Percentiles rank a stretch among this genome's conserved stretches.
Conservation (phyloP, 371 early-diverging fungal genomes). For the Funneliformis caledonium region DNA sequence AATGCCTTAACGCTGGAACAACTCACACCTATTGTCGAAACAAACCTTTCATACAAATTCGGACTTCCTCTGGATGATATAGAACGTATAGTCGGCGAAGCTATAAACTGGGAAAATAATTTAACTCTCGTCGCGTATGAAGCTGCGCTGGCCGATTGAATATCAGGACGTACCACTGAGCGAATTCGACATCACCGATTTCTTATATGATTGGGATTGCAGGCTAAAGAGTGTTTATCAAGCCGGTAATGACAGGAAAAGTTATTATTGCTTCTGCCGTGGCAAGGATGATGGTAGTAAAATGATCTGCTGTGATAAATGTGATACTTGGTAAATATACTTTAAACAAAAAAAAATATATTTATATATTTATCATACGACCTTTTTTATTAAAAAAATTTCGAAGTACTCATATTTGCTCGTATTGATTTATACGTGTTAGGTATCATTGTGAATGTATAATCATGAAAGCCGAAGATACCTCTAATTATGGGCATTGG, state of each 20-base stretch:
- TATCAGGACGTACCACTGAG: neutral
- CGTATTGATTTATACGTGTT: neutral
- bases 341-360: neutral
- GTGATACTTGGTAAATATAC: constrained; percentile 50
- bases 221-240: neutral
- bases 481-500: constrained; percentile 16
- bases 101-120: neutral
- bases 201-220: constrained; percentile 7
- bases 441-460: constrained; percentile 59
- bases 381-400: no score
- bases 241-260: neutral
- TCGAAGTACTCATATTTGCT: no score
- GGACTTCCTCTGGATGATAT: neutral
- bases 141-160: neutral
- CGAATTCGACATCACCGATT: neutral
- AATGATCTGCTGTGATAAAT: constrained; percentile 61
- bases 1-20: neutral
- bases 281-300: constrained; percentile 10
- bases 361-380: neutral
- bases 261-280: constrained; percentile 58
- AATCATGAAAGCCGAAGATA: constrained; percentile 21
- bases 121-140: constrained; percentile 9
- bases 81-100: neutral
- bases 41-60: neutral
- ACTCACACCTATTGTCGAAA: neutral